Evolutionary conservation across 495 filamentous ascomycete genomes (phyloP).

Genomic region (Neurospora sp.): DNA sequence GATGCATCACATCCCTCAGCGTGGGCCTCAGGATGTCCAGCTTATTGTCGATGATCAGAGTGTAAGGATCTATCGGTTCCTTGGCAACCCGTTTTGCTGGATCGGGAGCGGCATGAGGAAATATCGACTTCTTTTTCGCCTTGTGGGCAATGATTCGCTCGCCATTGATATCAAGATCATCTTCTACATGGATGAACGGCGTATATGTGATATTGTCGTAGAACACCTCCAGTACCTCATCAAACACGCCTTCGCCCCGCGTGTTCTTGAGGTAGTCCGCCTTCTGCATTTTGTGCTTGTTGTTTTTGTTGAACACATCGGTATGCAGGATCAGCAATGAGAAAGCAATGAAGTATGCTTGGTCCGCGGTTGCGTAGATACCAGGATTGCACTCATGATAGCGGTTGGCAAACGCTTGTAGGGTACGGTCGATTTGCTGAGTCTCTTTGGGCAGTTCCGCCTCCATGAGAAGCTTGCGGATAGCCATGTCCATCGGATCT

Average conservation of each 20-base stretch:
- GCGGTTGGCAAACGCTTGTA: constrained; percentile 90
- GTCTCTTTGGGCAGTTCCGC: constrained; percentile 94
- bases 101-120: constrained; percentile 56
- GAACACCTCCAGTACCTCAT: constrained; percentile 89
- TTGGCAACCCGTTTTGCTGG: constrained; percentile 54
- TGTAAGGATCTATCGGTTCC: constrained; percentile 91
- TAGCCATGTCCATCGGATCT: constrained; percentile 95
- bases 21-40: constrained; percentile 73
- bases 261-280: constrained; percentile 93
- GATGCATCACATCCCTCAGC: constrained; percentile 80
- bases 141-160: constrained; percentile 64
- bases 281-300: constrained; percentile 98
- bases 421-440: constrained; percentile 90
- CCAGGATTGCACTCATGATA: constrained; percentile 98
- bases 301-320: constrained; percentile 98
- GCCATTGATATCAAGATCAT: constrained; percentile 72
- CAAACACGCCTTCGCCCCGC: constrained; percentile 74
- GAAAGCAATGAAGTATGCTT: constrained; percentile 96
- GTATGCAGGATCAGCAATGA: constrained; percentile 94
- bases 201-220: constrained; percentile 98
- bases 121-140: constrained; percentile 56
- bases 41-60: constrained; percentile 80
- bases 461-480: constrained; percentile 91
- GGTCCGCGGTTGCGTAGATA: constrained; percentile 84
- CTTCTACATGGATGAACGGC: constrained; percentile 93